Conservation (phyloP, 2,329 filamentous ascomycete genomes). For the Mycosphaerella sp. region DNA sequence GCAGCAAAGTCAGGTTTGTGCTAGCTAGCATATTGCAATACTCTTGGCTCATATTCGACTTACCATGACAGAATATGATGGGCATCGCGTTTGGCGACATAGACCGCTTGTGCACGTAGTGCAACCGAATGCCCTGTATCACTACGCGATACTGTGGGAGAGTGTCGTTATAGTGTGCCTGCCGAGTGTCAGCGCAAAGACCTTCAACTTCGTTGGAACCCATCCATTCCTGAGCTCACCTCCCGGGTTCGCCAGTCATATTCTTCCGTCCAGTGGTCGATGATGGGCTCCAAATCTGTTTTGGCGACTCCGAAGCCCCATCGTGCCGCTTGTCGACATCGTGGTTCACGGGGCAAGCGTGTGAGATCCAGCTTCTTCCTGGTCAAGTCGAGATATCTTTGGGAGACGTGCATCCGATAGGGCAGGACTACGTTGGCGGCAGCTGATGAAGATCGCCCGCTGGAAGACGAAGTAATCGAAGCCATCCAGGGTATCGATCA, state of each 20-base stretch:
- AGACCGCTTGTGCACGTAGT: slow-evolving; percentile 60
- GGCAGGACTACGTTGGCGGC: slow-evolving; percentile 15
- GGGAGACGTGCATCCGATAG: slow-evolving; percentile 47
- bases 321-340: slow-evolving; percentile 11
- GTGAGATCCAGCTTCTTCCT: slow-evolving; percentile 62
- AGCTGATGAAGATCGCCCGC: slow-evolving; percentile 11
- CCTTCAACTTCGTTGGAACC: not conserved
- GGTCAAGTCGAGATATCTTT: slow-evolving; percentile 61
- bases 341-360: slow-evolving; percentile 55
- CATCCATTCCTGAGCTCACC: slow-evolving; percentile 9
- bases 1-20: not conserved
- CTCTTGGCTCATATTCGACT: not conserved
- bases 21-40: not conserved
- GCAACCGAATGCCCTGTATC: slow-evolving; percentile 48
- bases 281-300: slow-evolving; percentile 54
- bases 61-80: slow-evolving; percentile 55
- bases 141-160: slow-evolving; percentile 61
- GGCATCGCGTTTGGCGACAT: slow-evolving; percentile 52
- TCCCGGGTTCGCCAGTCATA: slow-evolving; percentile 61
- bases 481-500: slow-evolving; percentile 11
- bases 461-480: slow-evolving; percentile 12
- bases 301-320: slow-evolving; percentile 51
- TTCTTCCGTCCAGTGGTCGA: slow-evolving; percentile 55
- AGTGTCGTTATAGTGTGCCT: slow-evolving; percentile 48
- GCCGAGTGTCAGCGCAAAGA: not conserved